These are phyloP conservation scores for Aspergillus biplanus DNA, from an alignment of 495 filamentous ascomycete genomes.

Conservation along the genomic window DNA sequence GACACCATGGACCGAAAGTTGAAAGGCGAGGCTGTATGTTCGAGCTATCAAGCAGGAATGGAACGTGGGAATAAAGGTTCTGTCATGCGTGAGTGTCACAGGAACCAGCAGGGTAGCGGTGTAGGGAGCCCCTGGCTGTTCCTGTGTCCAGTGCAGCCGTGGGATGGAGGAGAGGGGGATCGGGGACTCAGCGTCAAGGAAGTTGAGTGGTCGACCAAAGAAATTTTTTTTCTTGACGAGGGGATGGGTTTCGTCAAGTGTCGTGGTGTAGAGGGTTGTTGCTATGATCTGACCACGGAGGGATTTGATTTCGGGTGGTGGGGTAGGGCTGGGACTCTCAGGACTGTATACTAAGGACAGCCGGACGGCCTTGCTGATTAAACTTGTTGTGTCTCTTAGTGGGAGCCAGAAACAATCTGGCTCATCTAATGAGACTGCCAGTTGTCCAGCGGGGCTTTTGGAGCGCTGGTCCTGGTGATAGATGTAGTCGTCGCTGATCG, in stretches of 20 bases:
- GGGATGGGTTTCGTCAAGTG: conserved; percentile 8
- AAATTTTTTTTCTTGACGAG: conserved; percentile 19
- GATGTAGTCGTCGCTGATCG: conserved; percentile 58
- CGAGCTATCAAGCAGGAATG: conserved; percentile 72
- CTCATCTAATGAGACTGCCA: conserved; percentile 65
- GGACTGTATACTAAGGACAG: conserved; percentile 13
- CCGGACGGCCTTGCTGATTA: conserved; percentile 19
- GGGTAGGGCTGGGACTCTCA: not conserved
- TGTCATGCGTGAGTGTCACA: conserved; percentile 58
- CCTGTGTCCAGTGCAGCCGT: conserved; percentile 11
- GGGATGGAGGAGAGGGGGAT: conserved; percentile 12
- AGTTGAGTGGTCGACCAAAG: conserved; percentile 19
- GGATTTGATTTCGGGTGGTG: conserved; percentile 19
- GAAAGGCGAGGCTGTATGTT: conserved; percentile 65
- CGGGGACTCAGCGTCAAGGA: conserved; percentile 8
- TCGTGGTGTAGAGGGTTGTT: conserved; percentile 22
- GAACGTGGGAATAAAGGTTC: conserved; percentile 69
- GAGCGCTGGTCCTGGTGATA: conserved; percentile 66
- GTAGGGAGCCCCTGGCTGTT: conserved; percentile 42
- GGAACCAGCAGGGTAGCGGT: conserved; percentile 63
- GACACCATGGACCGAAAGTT: conserved; percentile 12
- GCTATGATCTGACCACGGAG: conserved; percentile 17
- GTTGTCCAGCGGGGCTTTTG: conserved; percentile 59
- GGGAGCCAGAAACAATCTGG: conserved; percentile 62
- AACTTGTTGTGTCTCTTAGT: conserved; percentile 27